These are phyloP conservation scores for Casuarina glauca DNA, from an alignment of 306 rosid genomes.

Conservation along the genomic window DNA sequence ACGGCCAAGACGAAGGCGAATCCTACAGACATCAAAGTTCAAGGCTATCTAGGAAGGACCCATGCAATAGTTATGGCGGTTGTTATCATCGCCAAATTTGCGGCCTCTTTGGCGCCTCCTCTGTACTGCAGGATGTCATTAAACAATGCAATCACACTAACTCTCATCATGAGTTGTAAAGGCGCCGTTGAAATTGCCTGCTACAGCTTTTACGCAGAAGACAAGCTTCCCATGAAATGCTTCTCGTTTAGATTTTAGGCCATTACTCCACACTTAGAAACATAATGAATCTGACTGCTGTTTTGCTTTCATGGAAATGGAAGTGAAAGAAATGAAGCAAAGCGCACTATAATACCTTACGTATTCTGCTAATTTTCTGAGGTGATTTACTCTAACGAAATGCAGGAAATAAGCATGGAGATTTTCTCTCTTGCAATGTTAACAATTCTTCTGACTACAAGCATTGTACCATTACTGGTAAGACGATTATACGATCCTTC, in stretches of 20 bases:
- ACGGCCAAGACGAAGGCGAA: constrained; percentile 47
- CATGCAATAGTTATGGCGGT: constrained; percentile 15
- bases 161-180: constrained; percentile 59
- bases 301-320: no score
- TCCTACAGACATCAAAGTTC: constrained; percentile 3
- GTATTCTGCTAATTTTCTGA: no score
- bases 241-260: no score
- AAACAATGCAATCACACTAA: constrained; percentile 39
- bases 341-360: no score
- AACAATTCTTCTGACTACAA: constrained; percentile 22
- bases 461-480: constrained; percentile 32
- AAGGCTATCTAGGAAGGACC: neutral
- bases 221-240: constrained; percentile 15
- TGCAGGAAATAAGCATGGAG: constrained; percentile 34
- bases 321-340: no score
- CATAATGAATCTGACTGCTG: no score
- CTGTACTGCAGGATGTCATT: constrained; percentile 39
- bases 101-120: constrained; percentile 34
- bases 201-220: constrained; percentile 32
- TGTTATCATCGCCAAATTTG: constrained; percentile 31
- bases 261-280: no score
- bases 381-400: neutral
- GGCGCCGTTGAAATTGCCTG: constrained; percentile 60
- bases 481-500: constrained; percentile 49
- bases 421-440: constrained; percentile 29